A percentile compares a stretch with the other conserved stretches of the same genome.
Evolutionary conservation across 2,329 filamentous ascomycete species (phyloP).

Genomic region (Raffaelea ambrosiae): DNA sequence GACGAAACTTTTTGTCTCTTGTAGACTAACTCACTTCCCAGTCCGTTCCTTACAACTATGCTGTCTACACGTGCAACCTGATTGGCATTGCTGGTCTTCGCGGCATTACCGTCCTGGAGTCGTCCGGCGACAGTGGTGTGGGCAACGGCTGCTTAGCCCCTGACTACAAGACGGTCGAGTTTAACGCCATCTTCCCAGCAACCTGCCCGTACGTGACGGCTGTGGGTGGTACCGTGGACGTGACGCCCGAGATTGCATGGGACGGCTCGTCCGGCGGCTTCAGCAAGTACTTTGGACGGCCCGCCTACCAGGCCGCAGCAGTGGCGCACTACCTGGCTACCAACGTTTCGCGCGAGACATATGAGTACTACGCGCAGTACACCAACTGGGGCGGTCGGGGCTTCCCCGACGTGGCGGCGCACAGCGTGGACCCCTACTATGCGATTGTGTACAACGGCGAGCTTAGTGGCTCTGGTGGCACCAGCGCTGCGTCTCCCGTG

Average conservation of each 20-base stretch:
- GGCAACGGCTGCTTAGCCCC: conserved; percentile 18
- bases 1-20: too few species aligned
- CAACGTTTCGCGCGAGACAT: conserved; percentile 22
- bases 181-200: conserved; percentile 31
- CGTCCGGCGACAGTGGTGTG: conserved; percentile 47
- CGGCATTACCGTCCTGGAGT: conserved; percentile 58
- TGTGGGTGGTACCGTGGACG: conserved; percentile 47
- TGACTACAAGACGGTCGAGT: conserved; percentile 22
- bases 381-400: conserved; percentile 25
- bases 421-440: conserved; percentile 16
- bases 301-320: conserved; percentile 35
- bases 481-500: conserved; percentile 50
- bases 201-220: conserved; percentile 53
- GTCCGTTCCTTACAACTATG: conserved; percentile 50
- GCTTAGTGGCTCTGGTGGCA: conserved; percentile 21
- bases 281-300: conserved; percentile 35
- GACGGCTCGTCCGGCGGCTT: conserved; percentile 46
- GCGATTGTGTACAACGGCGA: conserved; percentile 23
- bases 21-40: too few species aligned
- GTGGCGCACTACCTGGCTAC: conserved; percentile 32
- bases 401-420: conserved; percentile 20
- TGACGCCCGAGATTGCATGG: conserved; percentile 41
- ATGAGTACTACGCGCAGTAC: conserved; percentile 39
- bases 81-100: conserved; percentile 58
- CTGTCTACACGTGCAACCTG: conserved; percentile 39